phyloP scores from a whole-genome alignment of 257 asterid genomes.

The Fraxinus anomala region DNA sequence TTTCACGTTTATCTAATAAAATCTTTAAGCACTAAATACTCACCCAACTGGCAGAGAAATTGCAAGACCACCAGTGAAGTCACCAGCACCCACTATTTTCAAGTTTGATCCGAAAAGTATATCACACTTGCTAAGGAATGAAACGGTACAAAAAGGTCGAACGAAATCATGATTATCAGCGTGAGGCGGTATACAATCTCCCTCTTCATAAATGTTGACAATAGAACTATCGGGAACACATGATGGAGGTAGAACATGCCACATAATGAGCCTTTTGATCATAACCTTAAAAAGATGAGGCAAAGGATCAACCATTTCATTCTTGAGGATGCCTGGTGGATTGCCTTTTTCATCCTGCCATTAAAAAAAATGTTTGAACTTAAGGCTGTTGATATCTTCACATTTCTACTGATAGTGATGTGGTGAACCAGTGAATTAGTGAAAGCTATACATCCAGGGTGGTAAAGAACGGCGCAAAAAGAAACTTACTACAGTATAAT shows the following conservation, averaged over 20 bases:
- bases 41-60: constrained; percentile 82
- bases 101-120: constrained; percentile 70
- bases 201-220: constrained; percentile 82
- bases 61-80: constrained; percentile 60
- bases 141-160: constrained; percentile 83
- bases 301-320: constrained; percentile 71
- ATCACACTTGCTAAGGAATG: constrained; percentile 70
- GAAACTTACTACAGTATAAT: constrained; percentile 58
- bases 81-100: constrained; percentile 67
- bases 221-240: constrained; percentile 92
- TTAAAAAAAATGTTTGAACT: neutral
- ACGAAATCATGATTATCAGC: constrained; percentile 82
- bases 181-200: constrained; percentile 93
- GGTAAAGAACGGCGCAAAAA: constrained; percentile 5
- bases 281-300: constrained; percentile 65
- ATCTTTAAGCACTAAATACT: constrained; percentile 21
- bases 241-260: constrained; percentile 73
- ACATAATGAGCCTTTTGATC: constrained; percentile 69
- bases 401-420: neutral
- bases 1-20: neutral
- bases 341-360: constrained; percentile 72
- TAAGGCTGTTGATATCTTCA: constrained; percentile 1
- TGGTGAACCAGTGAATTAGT: neutral
- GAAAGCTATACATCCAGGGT: constrained; percentile 5
- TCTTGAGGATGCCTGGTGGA: constrained; percentile 77